Base-by-base conservation (phyloP, 768 basidiomycete species). In the Pisolithus tinctorius region DNA sequence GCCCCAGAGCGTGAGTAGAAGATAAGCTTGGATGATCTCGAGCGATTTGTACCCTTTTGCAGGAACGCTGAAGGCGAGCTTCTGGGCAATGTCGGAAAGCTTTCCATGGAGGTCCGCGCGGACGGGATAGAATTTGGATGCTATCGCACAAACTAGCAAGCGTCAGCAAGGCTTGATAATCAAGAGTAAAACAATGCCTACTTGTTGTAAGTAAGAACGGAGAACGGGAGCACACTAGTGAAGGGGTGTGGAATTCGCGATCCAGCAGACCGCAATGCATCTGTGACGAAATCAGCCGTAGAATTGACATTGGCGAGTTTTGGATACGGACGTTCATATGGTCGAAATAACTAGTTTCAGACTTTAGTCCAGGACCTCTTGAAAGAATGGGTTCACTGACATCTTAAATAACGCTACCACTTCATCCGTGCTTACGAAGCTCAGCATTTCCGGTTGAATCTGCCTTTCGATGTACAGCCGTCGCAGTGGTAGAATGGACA, bases 141-240 rank as follows among this genome's bases (percentile, higher is more conserved):
- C 84, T 49, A 96, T 87, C n/a, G 95, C 86, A 64, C 94, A 97
- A 55, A 99, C 93, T 97, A 57, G 20, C 47, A 23, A 47, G 49
- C 36, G 13, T 23, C 29, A 46, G 44, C 51, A 42, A 57, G 50
- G 50, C 34, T 47, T 39, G 43, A n/a, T 8, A 6, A 16, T 27
- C 45, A 14, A 31, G 29, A 14, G 41, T 16, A 40, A 36, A 10
- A 60, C 47, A 41, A 27, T 17, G 79, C 84, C 53, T 60, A 89
- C 89, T 88, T 17, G 93, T 92, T 16, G 96, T 98, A 50, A 98
- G 77, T 44, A 99, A 70, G 71, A 99, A 97, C 0, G 95, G 95
- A 36, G 90, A 93, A 23, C 96, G 83, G 26, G 90, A 92, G 62
- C 94, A 94, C 14, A 97, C 90, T 36, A 96, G 79, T 3, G 91